Percentiles rank a stretch among this genome's conserved stretches.
Conservation (phyloP, 2,329 filamentous ascomycete genomes). For the Phoma sp. region DNA sequence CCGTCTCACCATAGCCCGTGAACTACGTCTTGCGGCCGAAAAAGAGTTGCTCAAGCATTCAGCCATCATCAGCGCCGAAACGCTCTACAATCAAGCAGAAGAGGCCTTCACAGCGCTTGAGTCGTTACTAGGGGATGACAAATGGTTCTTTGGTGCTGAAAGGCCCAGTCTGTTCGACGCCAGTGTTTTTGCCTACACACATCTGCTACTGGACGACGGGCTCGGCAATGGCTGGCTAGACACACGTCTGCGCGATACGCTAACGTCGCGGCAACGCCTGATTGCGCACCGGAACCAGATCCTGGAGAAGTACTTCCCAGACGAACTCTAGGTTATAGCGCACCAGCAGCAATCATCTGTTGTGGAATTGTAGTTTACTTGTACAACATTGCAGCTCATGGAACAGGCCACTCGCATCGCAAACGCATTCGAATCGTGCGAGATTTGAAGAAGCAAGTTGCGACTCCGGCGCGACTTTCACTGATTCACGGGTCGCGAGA, state of each 20-base stretch:
- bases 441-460: no score
- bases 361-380: not conserved
- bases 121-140: slow-evolving; percentile 61
- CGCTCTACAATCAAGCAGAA: slow-evolving; percentile 65
- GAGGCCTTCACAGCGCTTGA: slow-evolving; percentile 69
- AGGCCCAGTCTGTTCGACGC: slow-evolving; percentile 82
- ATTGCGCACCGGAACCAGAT: slow-evolving; percentile 69
- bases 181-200: slow-evolving; percentile 86
- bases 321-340: slow-evolving; percentile 7
- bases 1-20: slow-evolving; percentile 65
- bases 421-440: not conserved
- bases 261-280: slow-evolving; percentile 67
- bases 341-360: not conserved
- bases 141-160: slow-evolving; percentile 66
- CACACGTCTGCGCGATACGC: slow-evolving; percentile 62
- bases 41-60: slow-evolving; percentile 73
- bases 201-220: slow-evolving; percentile 72
- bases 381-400: slow-evolving; percentile 7
- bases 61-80: slow-evolving; percentile 62
- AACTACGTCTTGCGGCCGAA: slow-evolving; percentile 75
- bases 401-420: not conserved
- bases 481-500: not conserved
- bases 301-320: slow-evolving; percentile 56
- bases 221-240: slow-evolving; percentile 67
- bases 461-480: not conserved